Conservation (phyloP, 2,329 filamentous ascomycete genomes). For the Alternaria solani region DNA sequence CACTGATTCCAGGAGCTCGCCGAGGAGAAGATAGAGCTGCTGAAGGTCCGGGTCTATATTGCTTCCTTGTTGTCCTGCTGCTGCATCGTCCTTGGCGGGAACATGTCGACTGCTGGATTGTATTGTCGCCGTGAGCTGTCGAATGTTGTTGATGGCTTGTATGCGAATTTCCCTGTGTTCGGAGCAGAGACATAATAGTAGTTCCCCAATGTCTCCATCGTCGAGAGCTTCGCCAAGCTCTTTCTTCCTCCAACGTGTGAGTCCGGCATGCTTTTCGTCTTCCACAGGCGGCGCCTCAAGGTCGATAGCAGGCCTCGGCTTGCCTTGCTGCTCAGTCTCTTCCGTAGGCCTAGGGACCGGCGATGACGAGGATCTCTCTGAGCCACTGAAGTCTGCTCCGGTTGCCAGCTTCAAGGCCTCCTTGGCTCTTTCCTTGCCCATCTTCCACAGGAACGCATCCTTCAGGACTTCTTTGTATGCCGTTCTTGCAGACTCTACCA, state of each 20-base stretch:
- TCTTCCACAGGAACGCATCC: slow-evolving; percentile 49
- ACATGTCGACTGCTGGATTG: slow-evolving; percentile 47
- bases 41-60: slow-evolving; percentile 71
- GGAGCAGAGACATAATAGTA: slow-evolving; percentile 80
- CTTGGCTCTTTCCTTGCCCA: slow-evolving; percentile 49
- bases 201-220: slow-evolving; percentile 73
- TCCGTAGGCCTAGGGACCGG: slow-evolving; percentile 32
- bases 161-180: slow-evolving; percentile 77
- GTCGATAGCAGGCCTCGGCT: slow-evolving; percentile 25
- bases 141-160: slow-evolving; percentile 75
- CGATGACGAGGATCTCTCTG: slow-evolving; percentile 42
- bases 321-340: slow-evolving; percentile 22
- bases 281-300: slow-evolving; percentile 52
- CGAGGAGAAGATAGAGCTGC: slow-evolving; percentile 79
- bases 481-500: slow-evolving; percentile 38
- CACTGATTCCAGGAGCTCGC: slow-evolving; percentile 79
- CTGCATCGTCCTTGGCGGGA: not conserved
- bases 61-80: slow-evolving; percentile 14
- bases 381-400: slow-evolving; percentile 47
- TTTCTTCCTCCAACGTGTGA: slow-evolving; percentile 75
- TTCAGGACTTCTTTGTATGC: slow-evolving; percentile 44
- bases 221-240: slow-evolving; percentile 80
- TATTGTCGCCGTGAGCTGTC: slow-evolving; percentile 66
- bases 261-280: slow-evolving; percentile 55
- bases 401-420: slow-evolving; percentile 45